Evolutionary conservation across 1,284 basidiomycete genomes (phyloP), one percentile per base, ranked within the genome.

Genomic region (Cryptococcus hybrid): DNA sequence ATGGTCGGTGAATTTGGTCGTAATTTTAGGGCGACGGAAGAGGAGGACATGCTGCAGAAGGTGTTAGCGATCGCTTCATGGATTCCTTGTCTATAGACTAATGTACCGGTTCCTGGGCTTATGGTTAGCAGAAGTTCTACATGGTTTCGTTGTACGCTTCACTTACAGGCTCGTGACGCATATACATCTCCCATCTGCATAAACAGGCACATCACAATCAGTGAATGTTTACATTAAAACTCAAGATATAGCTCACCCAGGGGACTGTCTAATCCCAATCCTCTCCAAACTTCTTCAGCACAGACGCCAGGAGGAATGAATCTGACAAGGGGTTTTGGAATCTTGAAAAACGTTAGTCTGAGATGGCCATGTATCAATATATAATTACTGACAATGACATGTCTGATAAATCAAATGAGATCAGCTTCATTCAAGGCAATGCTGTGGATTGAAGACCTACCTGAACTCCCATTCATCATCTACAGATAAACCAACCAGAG

Each of bases 101-200:
- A 47, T 42, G 40, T 47, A 12, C n/a, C n/a, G 53, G 15, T 30
- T 15, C 35, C 36, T 18, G 9, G 18, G n/a, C n/a, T n/a, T n/a
- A 30, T 13, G 24, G 36, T 52, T 34, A 46, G 42, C 40, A 34
- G 3, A 15, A 13, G 7, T 24, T 34, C 24, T 9, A 11, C 38
- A 3, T 18, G n/a, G 3, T 50, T 24, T 24, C 24, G 24, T 24
- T 24, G 39, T 46, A 18, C 7, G n/a, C 36, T 18, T 13, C n/a
- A 70, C 74, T 69, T 45, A 76, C 74, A 54, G 74, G 74, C 35
- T 77, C 75, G 51, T 79, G 78, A 24, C 78, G 70, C 71, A 79
- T 76, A 69, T 78, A 79, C 76, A 78, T 78, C 64, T 78, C 73
- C 78, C 78, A 79, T 55, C 78, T 75, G 52, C 13, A 38, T 18